Percentiles rank a stretch among this genome's conserved stretches.
These are phyloP conservation scores for Ustilago sp. DNA, from an alignment of 1,284 basidiomycete genomes.

Conservation along the genomic window DNA sequence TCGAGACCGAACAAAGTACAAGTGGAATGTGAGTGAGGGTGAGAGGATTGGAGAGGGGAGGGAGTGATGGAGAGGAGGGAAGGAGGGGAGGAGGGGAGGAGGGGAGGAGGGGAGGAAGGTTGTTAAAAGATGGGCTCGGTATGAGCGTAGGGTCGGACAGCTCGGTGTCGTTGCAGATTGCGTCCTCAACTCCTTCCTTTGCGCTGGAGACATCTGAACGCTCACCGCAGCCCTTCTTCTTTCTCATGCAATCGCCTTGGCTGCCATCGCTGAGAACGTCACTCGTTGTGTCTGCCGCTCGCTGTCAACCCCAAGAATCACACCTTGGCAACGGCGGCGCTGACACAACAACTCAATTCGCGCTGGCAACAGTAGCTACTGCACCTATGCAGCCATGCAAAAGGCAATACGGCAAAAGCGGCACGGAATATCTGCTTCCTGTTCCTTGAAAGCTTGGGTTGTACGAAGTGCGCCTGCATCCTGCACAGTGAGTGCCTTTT, in stretches of 20 bases:
- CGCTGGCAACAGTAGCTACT: not conserved
- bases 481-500: slow-evolving; percentile 3
- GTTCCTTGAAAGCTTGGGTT: slow-evolving; percentile 4
- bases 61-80: slow-evolving; percentile 8
- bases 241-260: not conserved
- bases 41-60: slow-evolving; percentile 4
- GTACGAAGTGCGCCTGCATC: not conserved
- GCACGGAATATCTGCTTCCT: not conserved
- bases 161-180: slow-evolving; percentile 28
- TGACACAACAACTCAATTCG: not conserved
- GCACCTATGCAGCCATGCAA: not conserved
- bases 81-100: not conserved
- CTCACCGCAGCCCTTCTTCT: not conserved
- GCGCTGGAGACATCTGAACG: not conserved
- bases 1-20: slow-evolving; percentile 11
- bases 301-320: slow-evolving; percentile 7
- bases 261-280: not conserved
- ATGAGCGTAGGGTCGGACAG: slow-evolving; percentile 4
- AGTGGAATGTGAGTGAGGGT: slow-evolving; percentile 10
- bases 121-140: slow-evolving; percentile 8
- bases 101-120: not conserved
- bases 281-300: not conserved
- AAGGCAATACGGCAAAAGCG: slow-evolving; percentile 2
- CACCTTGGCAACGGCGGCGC: slow-evolving; percentile 6
- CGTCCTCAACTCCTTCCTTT: not conserved